A percentile compares a stretch with the other conserved stretches of the same genome.
These are phyloP conservation scores for Cladophialophora psammophila DNA, from an alignment of 2,329 filamentous ascomycete genomes.

Conservation along the genomic window DNA sequence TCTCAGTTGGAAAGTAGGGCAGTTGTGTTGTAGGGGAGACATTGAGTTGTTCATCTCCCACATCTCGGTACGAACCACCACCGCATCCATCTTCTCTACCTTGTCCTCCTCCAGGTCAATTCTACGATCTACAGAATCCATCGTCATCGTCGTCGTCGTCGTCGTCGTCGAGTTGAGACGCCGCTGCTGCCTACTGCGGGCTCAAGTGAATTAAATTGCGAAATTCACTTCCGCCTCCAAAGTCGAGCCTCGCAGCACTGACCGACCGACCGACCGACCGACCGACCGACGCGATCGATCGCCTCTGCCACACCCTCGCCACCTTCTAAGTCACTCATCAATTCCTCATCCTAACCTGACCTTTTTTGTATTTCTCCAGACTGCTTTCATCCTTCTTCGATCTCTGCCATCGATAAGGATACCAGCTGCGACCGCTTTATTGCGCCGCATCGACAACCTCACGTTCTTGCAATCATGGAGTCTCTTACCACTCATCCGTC, in stretches of 20 bases:
- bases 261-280: slow-evolving; percentile 13
- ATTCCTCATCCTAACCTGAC: slow-evolving; percentile 26
- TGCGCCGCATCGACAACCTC: slow-evolving; percentile 47
- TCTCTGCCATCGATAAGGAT: slow-evolving; percentile 33
- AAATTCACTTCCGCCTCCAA: slow-evolving; percentile 26
- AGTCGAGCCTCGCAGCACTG: slow-evolving; percentile 19
- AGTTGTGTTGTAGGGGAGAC: slow-evolving; percentile 74
- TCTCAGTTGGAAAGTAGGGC: slow-evolving; percentile 33
- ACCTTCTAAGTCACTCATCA: slow-evolving; percentile 10
- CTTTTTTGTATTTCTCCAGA: slow-evolving; percentile 36
- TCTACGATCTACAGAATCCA: slow-evolving; percentile 11
- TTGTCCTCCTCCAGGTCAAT: slow-evolving; percentile 26
- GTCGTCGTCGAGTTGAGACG: slow-evolving; percentile 30
- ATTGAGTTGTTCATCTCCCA: slow-evolving; percentile 98
- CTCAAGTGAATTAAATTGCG: slow-evolving; percentile 17
- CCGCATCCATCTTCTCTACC: slow-evolving; percentile 27
- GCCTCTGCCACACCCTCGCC: slow-evolving; percentile 23
- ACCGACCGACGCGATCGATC: slow-evolving; percentile 13
- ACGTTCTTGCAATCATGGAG: slow-evolving; percentile 68
- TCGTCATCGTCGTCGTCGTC: no score
- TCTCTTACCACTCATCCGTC: slow-evolving; percentile 88
- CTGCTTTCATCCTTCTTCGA: slow-evolving; percentile 41
- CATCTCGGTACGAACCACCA: slow-evolving; percentile 60
- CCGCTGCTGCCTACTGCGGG: slow-evolving; percentile 26
- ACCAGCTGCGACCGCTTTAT: slow-evolving; percentile 40